phyloP scores from a whole-genome alignment of 2,329 filamentous ascomycete genomes.

The Colletotrichum lupini region DNA sequence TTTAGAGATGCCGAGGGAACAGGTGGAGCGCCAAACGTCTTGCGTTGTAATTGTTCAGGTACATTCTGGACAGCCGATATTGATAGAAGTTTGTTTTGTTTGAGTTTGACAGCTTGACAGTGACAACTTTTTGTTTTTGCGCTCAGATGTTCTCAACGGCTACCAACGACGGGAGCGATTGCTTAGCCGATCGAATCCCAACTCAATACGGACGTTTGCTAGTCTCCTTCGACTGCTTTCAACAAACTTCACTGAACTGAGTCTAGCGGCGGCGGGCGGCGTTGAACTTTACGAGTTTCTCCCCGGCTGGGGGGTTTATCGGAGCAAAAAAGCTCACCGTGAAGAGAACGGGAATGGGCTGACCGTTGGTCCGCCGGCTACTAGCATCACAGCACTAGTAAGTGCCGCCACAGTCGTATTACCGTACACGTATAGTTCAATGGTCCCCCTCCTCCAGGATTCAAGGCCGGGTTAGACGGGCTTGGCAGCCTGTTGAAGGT shows the following conservation, averaged over 20 bases:
- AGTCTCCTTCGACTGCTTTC: background rate
- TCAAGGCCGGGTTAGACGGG: background rate
- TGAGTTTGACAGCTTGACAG: background rate
- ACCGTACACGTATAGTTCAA: background rate
- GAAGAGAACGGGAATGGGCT: constrained; percentile 1
- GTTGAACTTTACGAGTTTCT: background rate
- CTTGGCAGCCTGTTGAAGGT: background rate
- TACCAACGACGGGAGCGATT: background rate
- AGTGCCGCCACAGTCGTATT: constrained; percentile 21
- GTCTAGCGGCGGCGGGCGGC: background rate
- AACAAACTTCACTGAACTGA: background rate
- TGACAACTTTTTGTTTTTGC: background rate
- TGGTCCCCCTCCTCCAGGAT: background rate
- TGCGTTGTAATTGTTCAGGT: background rate
- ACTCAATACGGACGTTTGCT: background rate
- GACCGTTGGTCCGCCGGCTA: constrained; percentile 4
- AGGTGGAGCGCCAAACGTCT: background rate
- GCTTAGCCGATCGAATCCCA: background rate
- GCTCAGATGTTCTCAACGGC: background rate
- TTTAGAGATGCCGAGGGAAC: background rate
- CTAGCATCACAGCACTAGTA: background rate
- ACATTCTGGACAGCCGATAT: background rate
- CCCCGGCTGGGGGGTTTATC: background rate
- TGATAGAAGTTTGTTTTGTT: background rate
- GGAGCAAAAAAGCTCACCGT: background rate